Percentiles rank a stretch among this genome's conserved stretches.
Conservation (phyloP, 495 filamentous ascomycete genomes). For the Podospora appendiculata region DNA sequence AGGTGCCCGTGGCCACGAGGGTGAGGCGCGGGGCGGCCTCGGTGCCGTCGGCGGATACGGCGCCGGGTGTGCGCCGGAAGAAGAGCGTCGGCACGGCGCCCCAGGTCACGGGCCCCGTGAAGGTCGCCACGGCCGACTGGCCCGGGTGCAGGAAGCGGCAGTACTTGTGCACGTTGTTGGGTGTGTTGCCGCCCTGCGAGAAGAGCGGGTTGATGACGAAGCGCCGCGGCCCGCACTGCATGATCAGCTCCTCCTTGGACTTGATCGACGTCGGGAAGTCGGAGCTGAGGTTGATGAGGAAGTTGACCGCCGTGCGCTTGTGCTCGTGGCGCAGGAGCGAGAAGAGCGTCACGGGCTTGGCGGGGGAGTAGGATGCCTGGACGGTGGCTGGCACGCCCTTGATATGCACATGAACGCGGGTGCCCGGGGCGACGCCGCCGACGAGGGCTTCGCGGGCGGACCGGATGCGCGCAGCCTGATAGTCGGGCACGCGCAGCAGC, state of each 20-base stretch:
- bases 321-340: conserved; percentile 90
- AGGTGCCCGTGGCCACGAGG: conserved; percentile 78
- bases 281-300: conserved; percentile 72
- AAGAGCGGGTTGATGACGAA: conserved; percentile 85
- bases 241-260: conserved; percentile 80
- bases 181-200: conserved; percentile 72
- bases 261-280: conserved; percentile 66
- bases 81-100: conserved; percentile 82
- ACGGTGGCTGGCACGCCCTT: conserved; percentile 59
- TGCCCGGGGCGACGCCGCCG: conserved; percentile 78
- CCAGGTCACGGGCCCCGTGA: conserved; percentile 87
- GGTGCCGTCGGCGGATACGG: conserved; percentile 19
- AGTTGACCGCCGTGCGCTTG: conserved; percentile 80
- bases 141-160: conserved; percentile 89
- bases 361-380: conserved; percentile 44
- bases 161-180: conserved; percentile 95
- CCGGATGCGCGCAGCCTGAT: conserved; percentile 69
- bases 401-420: conserved; percentile 71
- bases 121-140: conserved; percentile 81
- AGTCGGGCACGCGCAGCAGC: conserved; percentile 74
- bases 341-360: conserved; percentile 61
- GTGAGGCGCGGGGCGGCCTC: conserved; percentile 40
- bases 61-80: conserved; percentile 51
- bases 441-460: conserved; percentile 71
- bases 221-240: conserved; percentile 81